Percentiles rank a stretch among this genome's conserved stretches.
Conservation (phyloP, 495 filamentous ascomycete genomes). For the Neurospora sp. region DNA sequence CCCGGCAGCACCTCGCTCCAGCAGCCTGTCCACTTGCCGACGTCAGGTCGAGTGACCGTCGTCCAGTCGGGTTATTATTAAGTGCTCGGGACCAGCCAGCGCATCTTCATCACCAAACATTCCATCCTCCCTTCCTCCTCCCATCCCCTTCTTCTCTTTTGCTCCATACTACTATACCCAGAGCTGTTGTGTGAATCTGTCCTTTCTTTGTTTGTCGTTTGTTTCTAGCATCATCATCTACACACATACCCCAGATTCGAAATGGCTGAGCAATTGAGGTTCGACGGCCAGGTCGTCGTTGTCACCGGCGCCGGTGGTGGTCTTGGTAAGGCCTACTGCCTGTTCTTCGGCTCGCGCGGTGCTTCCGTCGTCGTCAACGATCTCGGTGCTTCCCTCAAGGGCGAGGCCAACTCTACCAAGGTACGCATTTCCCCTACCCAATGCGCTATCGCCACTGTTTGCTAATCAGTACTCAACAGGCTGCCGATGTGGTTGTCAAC, state of each 20-base stretch:
- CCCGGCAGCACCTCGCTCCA: slow-evolving; percentile 8
- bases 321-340: slow-evolving; percentile 82
- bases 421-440: slow-evolving; percentile 32
- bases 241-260: slow-evolving; percentile 21
- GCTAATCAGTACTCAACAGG: slow-evolving; percentile 39
- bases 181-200: background rate
- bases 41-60: slow-evolving; percentile 3
- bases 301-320: slow-evolving; percentile 96
- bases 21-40: slow-evolving; percentile 8
- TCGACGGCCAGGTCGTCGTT: slow-evolving; percentile 92
- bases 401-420: slow-evolving; percentile 82
- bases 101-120: background rate
- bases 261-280: slow-evolving; percentile 75
- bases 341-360: slow-evolving; percentile 84
- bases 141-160: slow-evolving; percentile 1
- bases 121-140: background rate
- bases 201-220: background rate
- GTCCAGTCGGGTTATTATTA: slow-evolving; percentile 1
- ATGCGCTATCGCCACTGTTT: background rate
- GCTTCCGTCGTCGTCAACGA: slow-evolving; percentile 98
- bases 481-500: slow-evolving; percentile 90
- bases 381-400: slow-evolving; percentile 86
- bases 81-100: background rate
- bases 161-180: slow-evolving; percentile 1
- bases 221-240: slow-evolving; percentile 6